These are phyloP conservation scores for Lichtheimia ramosa DNA, from an alignment of 371 early-diverging fungal genomes.

Conservation along the genomic window DNA sequence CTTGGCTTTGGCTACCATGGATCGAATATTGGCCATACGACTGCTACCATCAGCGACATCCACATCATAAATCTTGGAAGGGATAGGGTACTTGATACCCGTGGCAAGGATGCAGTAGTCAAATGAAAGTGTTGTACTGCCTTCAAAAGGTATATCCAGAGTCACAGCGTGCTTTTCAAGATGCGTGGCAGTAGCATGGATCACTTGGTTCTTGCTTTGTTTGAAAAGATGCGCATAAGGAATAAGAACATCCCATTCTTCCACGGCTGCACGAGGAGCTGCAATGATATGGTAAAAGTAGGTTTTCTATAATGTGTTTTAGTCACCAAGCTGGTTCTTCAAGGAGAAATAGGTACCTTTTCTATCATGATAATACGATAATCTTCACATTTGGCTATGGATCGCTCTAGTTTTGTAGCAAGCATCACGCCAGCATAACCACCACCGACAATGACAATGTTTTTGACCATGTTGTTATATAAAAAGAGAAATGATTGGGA, in stretches of 20 bases:
- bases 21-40: conserved; percentile 25
- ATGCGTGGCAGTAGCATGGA: conserved; percentile 24
- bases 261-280: conserved; percentile 27
- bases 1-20: conserved; percentile 33
- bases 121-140: conserved; percentile 8
- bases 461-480: background rate
- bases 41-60: conserved; percentile 24
- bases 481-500: too few species aligned
- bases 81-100: conserved; percentile 25
- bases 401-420: conserved; percentile 26
- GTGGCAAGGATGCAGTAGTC: conserved; percentile 24
- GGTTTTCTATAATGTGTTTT: conserved; percentile 21
- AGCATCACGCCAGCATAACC: conserved; percentile 32
- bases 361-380: conserved; percentile 35
- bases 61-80: conserved; percentile 13
- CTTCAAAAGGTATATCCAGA: conserved; percentile 17
- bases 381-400: background rate
- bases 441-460: conserved; percentile 39
- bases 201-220: conserved; percentile 19
- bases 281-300: conserved; percentile 37
- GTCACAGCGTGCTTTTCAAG: conserved; percentile 15
- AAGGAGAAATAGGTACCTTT: too few species aligned
- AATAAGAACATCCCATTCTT: conserved; percentile 21
- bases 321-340: too few species aligned
- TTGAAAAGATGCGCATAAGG: conserved; percentile 29